phyloP scores from a whole-genome alignment of 306 rosid genomes.

The Medicago ruthenica region DNA sequence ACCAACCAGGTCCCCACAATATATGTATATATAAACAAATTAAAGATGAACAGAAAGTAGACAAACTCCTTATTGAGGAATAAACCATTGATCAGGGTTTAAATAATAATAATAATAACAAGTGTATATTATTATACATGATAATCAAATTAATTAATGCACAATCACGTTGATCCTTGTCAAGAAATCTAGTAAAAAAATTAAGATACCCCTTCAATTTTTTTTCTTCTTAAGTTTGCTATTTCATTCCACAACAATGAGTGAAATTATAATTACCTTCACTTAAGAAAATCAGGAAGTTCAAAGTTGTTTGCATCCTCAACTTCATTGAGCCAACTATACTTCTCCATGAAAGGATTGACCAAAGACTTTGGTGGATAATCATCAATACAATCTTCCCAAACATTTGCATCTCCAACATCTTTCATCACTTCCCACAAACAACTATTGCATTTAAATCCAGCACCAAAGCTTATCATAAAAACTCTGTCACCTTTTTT shows the following conservation, averaged over 20 bases:
- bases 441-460: constrained; percentile 94
- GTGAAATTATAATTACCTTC: background rate
- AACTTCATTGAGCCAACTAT: constrained; percentile 66
- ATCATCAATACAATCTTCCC: constrained; percentile 69
- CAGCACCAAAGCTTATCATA: constrained; percentile 96
- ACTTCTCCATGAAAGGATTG: constrained; percentile 79
- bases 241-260: background rate
- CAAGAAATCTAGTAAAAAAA: background rate
- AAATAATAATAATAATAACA: background rate
- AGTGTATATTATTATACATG: constrained; percentile 32
- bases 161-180: background rate
- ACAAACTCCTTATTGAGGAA: background rate
- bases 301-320: constrained; percentile 62
- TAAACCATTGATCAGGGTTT: too few relatives aligned
- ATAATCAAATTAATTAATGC: constrained; percentile 5
- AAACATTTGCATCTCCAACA: constrained; percentile 56
- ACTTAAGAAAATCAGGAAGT: constrained; percentile 53
- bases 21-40: background rate
- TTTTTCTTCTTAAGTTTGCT: background rate
- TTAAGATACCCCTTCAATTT: too few relatives aligned
- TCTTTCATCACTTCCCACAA: constrained; percentile 84
- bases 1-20: too few relatives aligned
- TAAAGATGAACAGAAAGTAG: background rate
- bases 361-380: constrained; percentile 69
- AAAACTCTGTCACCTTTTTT: constrained; percentile 68